These are phyloP conservation scores for Phoenix roebelenii DNA, from an alignment of 176 grass and related monocot genomes.

Conservation along the genomic window DNA sequence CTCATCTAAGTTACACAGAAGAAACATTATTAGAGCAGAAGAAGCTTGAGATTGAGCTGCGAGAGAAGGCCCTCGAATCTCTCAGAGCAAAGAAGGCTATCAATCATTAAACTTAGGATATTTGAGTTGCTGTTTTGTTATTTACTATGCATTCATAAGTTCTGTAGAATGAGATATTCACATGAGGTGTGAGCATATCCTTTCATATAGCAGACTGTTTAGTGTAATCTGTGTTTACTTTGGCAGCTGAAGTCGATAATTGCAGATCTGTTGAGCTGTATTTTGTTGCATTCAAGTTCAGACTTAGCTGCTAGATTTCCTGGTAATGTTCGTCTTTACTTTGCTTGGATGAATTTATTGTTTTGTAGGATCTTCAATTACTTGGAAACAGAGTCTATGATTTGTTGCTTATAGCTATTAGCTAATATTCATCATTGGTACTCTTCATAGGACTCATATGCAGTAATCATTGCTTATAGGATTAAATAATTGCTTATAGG, in stretches of 20 bases:
- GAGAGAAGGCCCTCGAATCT: conserved; percentile 74
- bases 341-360: neutral
- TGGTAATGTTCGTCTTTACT: conserved; percentile 42
- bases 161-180: neutral
- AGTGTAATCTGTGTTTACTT: conserved; percentile 50
- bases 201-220: conserved; percentile 31
- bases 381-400: neutral
- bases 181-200: neutral
- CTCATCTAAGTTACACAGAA: conserved; percentile 18
- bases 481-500: too few species aligned
- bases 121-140: too few species aligned
- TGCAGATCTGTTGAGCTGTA: conserved; percentile 45
- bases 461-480: too few species aligned
- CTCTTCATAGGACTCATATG: too few species aligned
- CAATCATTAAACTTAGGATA: conserved; percentile 27
- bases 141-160: too few species aligned
- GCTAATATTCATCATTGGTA: too few species aligned
- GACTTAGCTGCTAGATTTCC: conserved; percentile 46
- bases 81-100: conserved; percentile 65
- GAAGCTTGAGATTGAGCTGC: conserved; percentile 77
- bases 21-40: conserved; percentile 41
- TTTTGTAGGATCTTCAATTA: neutral
- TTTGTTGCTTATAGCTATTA: too few species aligned
- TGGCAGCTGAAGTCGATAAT: conserved; percentile 48
- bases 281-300: conserved; percentile 45